A percentile compares a stretch with the other conserved stretches of the same genome.
These are phyloP conservation scores for Colletotrichum eleusines DNA, from an alignment of 2,329 filamentous ascomycete species.

Conservation along the genomic window DNA sequence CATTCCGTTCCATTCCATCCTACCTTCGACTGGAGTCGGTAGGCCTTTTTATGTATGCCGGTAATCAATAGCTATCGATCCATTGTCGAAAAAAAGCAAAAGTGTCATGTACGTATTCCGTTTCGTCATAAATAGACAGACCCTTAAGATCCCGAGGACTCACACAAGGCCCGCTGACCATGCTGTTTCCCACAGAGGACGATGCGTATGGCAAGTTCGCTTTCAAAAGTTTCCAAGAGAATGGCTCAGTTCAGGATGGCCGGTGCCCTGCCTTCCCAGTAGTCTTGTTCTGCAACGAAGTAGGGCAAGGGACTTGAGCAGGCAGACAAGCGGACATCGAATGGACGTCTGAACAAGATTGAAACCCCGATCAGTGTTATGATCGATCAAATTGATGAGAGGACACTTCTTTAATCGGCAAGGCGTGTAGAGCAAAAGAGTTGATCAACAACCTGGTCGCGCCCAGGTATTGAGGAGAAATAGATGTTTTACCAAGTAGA, in stretches of 20 bases:
- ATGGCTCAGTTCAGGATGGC: no score
- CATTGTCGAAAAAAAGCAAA: not conserved
- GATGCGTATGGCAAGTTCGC: not conserved
- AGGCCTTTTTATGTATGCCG: not conserved
- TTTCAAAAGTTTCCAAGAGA: no score
- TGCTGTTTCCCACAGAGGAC: not conserved
- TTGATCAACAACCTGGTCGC: not conserved
- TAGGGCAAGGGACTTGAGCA: not conserved
- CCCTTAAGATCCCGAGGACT: not conserved
- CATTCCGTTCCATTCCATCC: not conserved
- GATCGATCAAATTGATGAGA: constrained; percentile 5
- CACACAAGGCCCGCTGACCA: not conserved
- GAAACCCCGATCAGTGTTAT: not conserved
- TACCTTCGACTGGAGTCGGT: not conserved
- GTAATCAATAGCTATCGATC: not conserved
- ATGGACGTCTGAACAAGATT: not conserved
- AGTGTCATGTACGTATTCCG: not conserved
- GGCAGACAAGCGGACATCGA: not conserved
- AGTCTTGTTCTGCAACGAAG: no score
- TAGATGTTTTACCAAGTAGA: not conserved
- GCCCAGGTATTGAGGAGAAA: not conserved
- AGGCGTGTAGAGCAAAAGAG: not conserved
- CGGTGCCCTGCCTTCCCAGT: no score
- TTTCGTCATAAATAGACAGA: not conserved
- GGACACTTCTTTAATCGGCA: not conserved